Base-by-base conservation (phyloP, 495 filamentous ascomycete species). In the Neurospora hispaniola region DNA sequence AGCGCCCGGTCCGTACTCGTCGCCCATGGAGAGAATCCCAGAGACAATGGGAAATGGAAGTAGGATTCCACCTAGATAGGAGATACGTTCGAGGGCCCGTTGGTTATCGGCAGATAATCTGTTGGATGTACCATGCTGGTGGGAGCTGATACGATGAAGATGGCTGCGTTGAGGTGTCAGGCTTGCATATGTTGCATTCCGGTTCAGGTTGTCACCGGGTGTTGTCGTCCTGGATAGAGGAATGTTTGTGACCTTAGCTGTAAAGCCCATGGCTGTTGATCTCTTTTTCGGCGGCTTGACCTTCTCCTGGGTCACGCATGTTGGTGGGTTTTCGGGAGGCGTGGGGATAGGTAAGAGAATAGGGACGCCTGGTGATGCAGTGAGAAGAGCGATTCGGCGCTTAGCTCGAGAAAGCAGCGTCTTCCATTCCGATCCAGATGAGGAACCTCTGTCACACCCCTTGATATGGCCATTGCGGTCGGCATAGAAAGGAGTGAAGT, bases 61-160 rank as follows among this genome's bases (percentile, higher is more conserved):
- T 7, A 84, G 77, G 3, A 84, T 74, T 1, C 83, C 83, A 73
- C 81, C 83, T 70, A 84, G 76, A 75, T 84, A 84, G 27, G 77
- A 76, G 6, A 85, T 78, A 9, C 82, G 82, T 77, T 83, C 81
- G 7, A 84, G 76, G 8, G 78, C 78, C 27, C 80, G 81, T 68
- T 81, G 75, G 74, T 81, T 78, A 73, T 78, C 76, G 41, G 82
- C 79, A 11, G 44, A 41, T 40, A 10, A n/a, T 62, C 42, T 42
- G 70, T 38, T 10, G 42, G 70, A 40, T 38, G 12, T 46, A 9
- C 23, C 27, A 42, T 59, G 43, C 12, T 38, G 69, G 31, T 35
- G 23, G 16, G 42, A 71, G 20, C 16, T 40, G 75, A 46, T 7
- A 70, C 42, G 70, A 41, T 75, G 44, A 39, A 27, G 38, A 66